These are phyloP conservation scores for Entomortierella beljakovae DNA, from an alignment of 192 early-diverging fungal species.

Conservation along the genomic window DNA sequence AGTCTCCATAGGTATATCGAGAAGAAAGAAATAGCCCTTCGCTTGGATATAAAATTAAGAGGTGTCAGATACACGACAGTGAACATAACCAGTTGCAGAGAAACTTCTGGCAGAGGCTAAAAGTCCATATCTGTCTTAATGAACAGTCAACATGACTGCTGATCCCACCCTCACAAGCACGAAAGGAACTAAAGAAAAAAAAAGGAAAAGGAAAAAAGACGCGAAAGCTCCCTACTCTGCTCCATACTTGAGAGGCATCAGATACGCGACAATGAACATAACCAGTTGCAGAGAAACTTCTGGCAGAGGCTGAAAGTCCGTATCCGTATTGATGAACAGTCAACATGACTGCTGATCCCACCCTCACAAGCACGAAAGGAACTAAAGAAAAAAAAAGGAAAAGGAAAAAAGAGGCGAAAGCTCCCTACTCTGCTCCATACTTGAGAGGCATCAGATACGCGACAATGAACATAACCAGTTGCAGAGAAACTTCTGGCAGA, in stretches of 20 bases:
- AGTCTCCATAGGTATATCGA: not conserved
- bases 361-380: conserved; percentile 9
- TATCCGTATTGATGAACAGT: conserved; percentile 11
- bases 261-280: conserved; percentile 9
- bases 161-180: not conserved
- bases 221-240: not conserved
- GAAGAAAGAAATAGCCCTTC: not conserved
- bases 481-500: conserved; percentile 3
- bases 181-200: conserved; percentile 9
- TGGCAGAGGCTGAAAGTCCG: conserved; percentile 9
- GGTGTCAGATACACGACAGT: conserved; percentile 1
- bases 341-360: conserved; percentile 6
- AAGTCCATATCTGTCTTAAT: conserved; percentile 10
- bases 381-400: not conserved
- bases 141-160: not conserved
- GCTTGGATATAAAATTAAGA: not conserved
- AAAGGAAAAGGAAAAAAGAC: not conserved
- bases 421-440: not conserved
- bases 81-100: conserved; percentile 9
- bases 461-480: not conserved
- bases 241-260: conserved; percentile 12
- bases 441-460: not conserved
- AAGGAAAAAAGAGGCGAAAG: not conserved
- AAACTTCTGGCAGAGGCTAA: conserved; percentile 5
- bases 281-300: conserved; percentile 9